Evolutionary conservation across 23 red algal genomes (phyloP).

Genomic region (Chondrus crispus): DNA sequence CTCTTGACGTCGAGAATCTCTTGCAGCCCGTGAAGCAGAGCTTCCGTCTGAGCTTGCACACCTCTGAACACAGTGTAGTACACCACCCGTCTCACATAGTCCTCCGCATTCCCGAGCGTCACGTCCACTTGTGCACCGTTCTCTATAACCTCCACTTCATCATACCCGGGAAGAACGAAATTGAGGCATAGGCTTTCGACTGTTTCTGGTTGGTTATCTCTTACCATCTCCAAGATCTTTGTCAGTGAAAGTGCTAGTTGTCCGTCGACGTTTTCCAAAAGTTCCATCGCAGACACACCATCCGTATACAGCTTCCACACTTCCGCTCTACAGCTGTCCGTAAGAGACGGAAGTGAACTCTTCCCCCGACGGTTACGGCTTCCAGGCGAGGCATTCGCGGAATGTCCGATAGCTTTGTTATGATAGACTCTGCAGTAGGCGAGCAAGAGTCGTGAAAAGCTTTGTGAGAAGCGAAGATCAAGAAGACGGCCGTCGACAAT

Average conservation of each 20-base stretch:
- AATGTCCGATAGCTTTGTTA: background rate
- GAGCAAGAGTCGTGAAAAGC: slow-evolving; percentile 62
- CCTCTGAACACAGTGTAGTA: slow-evolving; percentile 75
- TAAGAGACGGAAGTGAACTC: background rate
- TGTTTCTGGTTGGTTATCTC: slow-evolving; percentile 36
- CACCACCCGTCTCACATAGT: slow-evolving; percentile 64
- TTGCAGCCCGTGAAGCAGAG: slow-evolving; percentile 71
- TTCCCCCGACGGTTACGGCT: background rate
- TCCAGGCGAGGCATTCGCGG: background rate
- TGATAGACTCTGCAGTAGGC: slow-evolving; percentile 50
- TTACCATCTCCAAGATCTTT: slow-evolving; percentile 59
- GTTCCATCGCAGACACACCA: slow-evolving; percentile 28
- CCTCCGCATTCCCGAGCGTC: slow-evolving; percentile 66
- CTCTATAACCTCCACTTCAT: slow-evolving; percentile 69
- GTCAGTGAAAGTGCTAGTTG: slow-evolving; percentile 76
- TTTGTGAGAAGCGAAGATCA: slow-evolving; percentile 82
- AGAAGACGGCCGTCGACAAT: slow-evolving; percentile 92
- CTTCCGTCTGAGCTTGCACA: slow-evolving; percentile 69
- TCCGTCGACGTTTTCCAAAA: slow-evolving; percentile 74
- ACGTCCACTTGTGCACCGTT: slow-evolving; percentile 67
- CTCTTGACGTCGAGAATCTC: slow-evolving; percentile 55
- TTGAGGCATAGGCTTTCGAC: slow-evolving; percentile 73
- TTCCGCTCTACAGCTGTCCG: background rate
- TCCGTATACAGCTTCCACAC: slow-evolving; percentile 34
- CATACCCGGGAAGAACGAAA: slow-evolving; percentile 82